Evolutionary conservation across 202 grass and related monocot species (phyloP).

Genomic region (Eragrostis tef): DNA sequence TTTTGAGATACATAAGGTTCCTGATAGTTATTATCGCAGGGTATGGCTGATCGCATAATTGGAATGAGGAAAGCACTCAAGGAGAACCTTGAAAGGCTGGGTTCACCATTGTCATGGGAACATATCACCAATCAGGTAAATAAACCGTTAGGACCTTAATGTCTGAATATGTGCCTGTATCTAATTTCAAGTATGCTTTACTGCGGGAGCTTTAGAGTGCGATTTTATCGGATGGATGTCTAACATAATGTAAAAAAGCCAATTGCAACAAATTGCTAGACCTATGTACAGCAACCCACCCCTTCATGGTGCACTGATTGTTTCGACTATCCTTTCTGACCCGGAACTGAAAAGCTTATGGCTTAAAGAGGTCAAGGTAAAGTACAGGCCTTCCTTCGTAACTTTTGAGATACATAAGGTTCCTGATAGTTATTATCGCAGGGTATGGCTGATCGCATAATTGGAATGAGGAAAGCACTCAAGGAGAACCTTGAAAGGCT

Average conservation of each 20-base stretch:
- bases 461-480: constrained; percentile 89
- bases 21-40: constrained; percentile 44
- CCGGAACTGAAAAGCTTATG: constrained; percentile 86
- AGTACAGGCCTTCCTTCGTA: neutral
- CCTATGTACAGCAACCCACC: constrained; percentile 99
- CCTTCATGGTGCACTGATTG: constrained; percentile 84
- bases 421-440: constrained; percentile 25
- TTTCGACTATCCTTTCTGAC: constrained; percentile 86
- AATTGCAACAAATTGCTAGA: constrained; percentile 90
- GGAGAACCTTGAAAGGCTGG: constrained; percentile 77
- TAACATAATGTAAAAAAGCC: constrained; percentile 52
- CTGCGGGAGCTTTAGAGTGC: neutral
- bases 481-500: constrained; percentile 76
- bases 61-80: constrained; percentile 84
- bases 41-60: constrained; percentile 95
- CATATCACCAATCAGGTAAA: constrained; percentile 95
- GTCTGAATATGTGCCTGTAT: neutral
- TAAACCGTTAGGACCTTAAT: neutral
- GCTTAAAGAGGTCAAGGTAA: constrained; percentile 96
- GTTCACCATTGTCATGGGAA: constrained; percentile 83
- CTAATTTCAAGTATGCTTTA: neutral
- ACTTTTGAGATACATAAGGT: neutral
- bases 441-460: constrained; percentile 94
- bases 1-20: neutral
- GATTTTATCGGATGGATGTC: neutral